Conservation (phyloP, 2,329 filamentous ascomycete species). For the Aureobasidium pullulans region DNA sequence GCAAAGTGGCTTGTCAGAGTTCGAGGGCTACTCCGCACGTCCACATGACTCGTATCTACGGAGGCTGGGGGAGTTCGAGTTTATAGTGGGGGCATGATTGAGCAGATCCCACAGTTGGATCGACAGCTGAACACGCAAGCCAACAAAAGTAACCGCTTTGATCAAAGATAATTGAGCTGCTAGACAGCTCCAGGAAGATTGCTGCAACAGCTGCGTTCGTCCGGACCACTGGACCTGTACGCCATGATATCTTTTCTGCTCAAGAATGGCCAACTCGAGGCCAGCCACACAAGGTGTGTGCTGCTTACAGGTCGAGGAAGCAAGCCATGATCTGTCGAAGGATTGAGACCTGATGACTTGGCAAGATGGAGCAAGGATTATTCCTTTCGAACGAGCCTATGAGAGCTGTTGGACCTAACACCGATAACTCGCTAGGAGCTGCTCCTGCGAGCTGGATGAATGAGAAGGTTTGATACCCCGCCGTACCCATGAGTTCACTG, state of each 20-base stretch:
- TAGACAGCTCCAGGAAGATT: not conserved
- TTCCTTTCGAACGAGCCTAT: conserved; percentile 15
- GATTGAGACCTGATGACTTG: conserved; percentile 7
- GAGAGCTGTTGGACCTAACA: not conserved
- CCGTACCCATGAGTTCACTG: not conserved
- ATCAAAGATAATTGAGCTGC: not conserved
- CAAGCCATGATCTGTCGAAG: not conserved
- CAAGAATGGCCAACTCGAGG: not conserved
- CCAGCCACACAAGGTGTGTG: not conserved
- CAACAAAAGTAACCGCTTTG: not conserved
- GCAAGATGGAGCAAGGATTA: not conserved
- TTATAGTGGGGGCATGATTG: no score
- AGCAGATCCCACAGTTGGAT: no score
- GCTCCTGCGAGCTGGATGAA: not conserved
- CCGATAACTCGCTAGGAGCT: not conserved
- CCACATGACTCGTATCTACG: not conserved
- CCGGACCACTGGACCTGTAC: not conserved
- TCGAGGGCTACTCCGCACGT: not conserved
- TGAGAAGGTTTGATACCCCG: conserved; percentile 6
- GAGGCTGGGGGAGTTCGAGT: no score
- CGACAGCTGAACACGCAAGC: not conserved
- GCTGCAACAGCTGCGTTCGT: not conserved
- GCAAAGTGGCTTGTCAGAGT: not conserved
- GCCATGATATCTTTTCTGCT: not conserved
- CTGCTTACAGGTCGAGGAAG: not conserved